These are phyloP conservation scores for Aspergillus floridensis DNA, from an alignment of 2,329 filamentous ascomycete species.

Conservation along the genomic window DNA sequence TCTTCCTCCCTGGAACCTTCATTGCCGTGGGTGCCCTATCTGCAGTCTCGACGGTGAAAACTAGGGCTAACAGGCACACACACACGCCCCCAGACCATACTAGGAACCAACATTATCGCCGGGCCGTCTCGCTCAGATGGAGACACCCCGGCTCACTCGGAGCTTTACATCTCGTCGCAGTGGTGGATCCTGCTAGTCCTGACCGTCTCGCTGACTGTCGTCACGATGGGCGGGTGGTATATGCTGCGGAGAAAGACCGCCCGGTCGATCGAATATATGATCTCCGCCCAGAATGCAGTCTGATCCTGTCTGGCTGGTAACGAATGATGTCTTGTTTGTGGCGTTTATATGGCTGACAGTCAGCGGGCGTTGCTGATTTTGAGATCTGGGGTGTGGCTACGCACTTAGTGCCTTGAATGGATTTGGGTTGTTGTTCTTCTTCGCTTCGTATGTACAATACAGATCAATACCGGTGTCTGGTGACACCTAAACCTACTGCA, in stretches of 20 bases:
- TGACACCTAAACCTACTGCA: not conserved
- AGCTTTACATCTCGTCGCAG: slow-evolving; percentile 4
- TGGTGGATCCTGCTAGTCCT: slow-evolving; percentile 5
- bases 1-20: slow-evolving; percentile 8
- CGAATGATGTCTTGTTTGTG: not conserved
- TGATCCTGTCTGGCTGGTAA: not conserved
- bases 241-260: not conserved
- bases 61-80: not conserved
- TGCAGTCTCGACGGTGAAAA: no score
- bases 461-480: not conserved
- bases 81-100: not conserved
- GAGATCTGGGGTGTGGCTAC: not conserved
- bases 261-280: no score
- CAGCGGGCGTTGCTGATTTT: not conserved
- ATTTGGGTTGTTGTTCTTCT: not conserved
- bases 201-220: slow-evolving; percentile 1
- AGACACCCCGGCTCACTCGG: not conserved
- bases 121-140: slow-evolving; percentile 1
- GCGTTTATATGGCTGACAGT: not conserved
- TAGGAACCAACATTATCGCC: slow-evolving; percentile 5
- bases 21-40: slow-evolving; percentile 1
- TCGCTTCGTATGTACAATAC: not conserved
- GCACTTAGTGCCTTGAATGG: not conserved
- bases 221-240: slow-evolving; percentile 3
- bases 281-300: not conserved